Percentiles rank a stretch among this genome's conserved stretches.
Conservation (phyloP, 2,329 filamentous ascomycete species). For the Diaporthe citrichinensis region DNA sequence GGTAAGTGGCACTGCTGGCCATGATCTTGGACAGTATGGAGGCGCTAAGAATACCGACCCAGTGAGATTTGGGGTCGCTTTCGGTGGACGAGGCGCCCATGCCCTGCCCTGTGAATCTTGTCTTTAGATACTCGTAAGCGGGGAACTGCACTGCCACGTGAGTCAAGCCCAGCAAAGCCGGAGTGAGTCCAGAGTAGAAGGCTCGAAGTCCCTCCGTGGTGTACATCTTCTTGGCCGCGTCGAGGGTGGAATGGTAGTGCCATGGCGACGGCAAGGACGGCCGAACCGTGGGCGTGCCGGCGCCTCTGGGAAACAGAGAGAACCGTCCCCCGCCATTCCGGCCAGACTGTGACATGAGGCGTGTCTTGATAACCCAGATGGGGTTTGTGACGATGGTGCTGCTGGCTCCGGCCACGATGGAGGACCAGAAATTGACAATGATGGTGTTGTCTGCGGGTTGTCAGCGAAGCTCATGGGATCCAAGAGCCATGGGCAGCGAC, state of each 20-base stretch:
- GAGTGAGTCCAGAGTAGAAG: conserved; percentile 95
- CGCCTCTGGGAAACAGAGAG: conserved; percentile 62
- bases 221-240: conserved; percentile 98
- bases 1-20: conserved; percentile 95
- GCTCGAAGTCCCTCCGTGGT: conserved; percentile 86
- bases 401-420: conserved; percentile 89
- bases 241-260: conserved; percentile 91
- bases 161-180: conserved; percentile 89
- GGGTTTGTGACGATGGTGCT: conserved; percentile 96
- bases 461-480: conserved; percentile 44
- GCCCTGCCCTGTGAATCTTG: conserved; percentile 87
- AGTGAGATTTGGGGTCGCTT: conserved; percentile 74
- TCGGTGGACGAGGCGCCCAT: conserved; percentile 79
- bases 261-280: conserved; percentile 78
- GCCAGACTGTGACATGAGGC: conserved; percentile 91
- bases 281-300: conserved; percentile 68
- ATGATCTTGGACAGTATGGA: conserved; percentile 95
- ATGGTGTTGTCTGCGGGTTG: conserved; percentile 76
- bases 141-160: conserved; percentile 99
- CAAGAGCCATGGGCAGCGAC: neutral
- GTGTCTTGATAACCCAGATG: conserved; percentile 99
- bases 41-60: conserved; percentile 86
- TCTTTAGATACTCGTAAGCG: conserved; percentile 94
- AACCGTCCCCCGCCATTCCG: conserved; percentile 61
- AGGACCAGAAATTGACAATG: conserved; percentile 88